phyloP scores from a whole-genome alignment of 1,284 basidiomycete species.

The Cutaneotrichosporon sp. region DNA sequence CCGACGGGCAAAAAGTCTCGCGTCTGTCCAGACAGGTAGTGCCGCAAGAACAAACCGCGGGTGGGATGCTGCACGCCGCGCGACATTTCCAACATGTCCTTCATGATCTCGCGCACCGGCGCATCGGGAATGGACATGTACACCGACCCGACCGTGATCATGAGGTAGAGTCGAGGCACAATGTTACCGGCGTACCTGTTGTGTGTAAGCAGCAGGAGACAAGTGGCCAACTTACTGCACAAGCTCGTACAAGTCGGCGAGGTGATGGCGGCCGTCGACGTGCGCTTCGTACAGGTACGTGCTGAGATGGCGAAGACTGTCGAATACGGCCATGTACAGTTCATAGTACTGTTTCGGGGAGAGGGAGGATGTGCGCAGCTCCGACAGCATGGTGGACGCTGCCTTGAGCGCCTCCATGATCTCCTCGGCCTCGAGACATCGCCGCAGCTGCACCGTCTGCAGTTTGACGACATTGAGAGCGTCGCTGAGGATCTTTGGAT shows the following conservation, averaged over 20 bases:
- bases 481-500: conserved; percentile 42
- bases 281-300: conserved; percentile 94
- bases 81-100: conserved; percentile 99
- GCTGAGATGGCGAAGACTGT: conserved; percentile 83
- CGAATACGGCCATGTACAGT: conserved; percentile 95
- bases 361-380: conserved; percentile 82
- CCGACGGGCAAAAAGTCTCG: conserved; percentile 89
- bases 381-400: conserved; percentile 89
- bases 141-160: conserved; percentile 96
- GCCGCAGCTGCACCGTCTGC: conserved; percentile 87
- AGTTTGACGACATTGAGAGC: conserved; percentile 68
- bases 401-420: conserved; percentile 96
- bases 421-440: conserved; percentile 84
- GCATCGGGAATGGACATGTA: conserved; percentile 95
- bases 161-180: conserved; percentile 87
- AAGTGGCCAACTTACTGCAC: conserved; percentile 65
- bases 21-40: conserved; percentile 92
- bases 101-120: conserved; percentile 96
- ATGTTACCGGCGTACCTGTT: conserved; percentile 55
- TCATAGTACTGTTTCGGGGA: conserved; percentile 96
- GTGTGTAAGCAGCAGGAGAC: not conserved
- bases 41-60: conserved; percentile 82
- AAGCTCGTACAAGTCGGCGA: conserved; percentile 93
- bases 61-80: conserved; percentile 89
- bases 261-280: conserved; percentile 76